phyloP scores from a whole-genome alignment of 2,329 filamentous ascomycete genomes.

The Conoideocrella luteorostrata region DNA sequence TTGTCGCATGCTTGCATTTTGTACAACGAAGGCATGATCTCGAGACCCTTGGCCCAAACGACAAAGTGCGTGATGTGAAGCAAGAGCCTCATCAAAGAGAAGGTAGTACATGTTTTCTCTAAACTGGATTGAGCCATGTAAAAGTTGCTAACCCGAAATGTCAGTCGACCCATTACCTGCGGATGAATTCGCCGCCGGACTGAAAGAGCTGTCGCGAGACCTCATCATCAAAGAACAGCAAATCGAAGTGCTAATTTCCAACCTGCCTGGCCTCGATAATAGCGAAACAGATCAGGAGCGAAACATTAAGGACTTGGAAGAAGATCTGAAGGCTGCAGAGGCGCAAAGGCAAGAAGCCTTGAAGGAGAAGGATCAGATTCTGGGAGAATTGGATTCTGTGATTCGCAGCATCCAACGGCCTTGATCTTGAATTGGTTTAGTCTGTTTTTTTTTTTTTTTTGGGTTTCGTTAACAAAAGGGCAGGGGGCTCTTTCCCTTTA shows the following conservation, averaged over 20 bases:
- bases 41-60: constrained; percentile 49
- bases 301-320: constrained; percentile 58
- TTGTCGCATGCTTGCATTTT: constrained; percentile 60
- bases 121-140: not conserved
- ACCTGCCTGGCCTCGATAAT: constrained; percentile 69
- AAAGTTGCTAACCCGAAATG: constrained; percentile 1
- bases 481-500: too few species aligned
- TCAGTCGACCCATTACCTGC: constrained; percentile 56
- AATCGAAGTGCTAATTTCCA: constrained; percentile 70
- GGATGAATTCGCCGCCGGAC: constrained; percentile 59
- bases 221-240: constrained; percentile 76
- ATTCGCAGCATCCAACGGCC: constrained; percentile 55
- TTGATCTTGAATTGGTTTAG: constrained; percentile 25
- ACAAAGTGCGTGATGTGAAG: constrained; percentile 54
- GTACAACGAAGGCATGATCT: constrained; percentile 64
- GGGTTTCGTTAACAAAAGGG: not conserved
- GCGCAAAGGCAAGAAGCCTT: constrained; percentile 56
- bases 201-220: constrained; percentile 69
- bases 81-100: constrained; percentile 46
- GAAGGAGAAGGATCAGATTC: constrained; percentile 55
- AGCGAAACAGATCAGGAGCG: constrained; percentile 71
- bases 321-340: constrained; percentile 58
- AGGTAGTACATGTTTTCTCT: constrained; percentile 25
- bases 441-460: not conserved
- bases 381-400: constrained; percentile 54